These are phyloP conservation scores for Sugiyamaella marilandica DNA, from an alignment of 805 yeast species.

Conservation along the genomic window DNA sequence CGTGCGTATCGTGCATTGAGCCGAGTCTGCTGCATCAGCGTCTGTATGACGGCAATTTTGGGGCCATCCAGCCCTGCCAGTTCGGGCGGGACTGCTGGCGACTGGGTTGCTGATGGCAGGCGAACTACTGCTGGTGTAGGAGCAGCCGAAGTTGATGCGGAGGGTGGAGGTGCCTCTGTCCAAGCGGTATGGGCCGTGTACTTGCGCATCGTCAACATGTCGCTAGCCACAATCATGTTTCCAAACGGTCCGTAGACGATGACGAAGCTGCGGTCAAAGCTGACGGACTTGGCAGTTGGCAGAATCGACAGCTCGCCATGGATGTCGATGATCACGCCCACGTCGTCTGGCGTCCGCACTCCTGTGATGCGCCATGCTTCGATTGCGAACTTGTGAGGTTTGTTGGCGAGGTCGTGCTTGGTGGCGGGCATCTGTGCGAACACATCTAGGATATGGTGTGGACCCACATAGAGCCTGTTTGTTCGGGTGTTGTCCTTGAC, in stretches of 20 bases:
- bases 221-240: conserved; percentile 79
- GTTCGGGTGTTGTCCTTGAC: conserved; percentile 45
- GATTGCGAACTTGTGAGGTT: conserved; percentile 65
- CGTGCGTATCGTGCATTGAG: conserved; percentile 73
- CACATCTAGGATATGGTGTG: conserved; percentile 52
- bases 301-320: conserved; percentile 83
- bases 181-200: conserved; percentile 55
- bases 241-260: conserved; percentile 66
- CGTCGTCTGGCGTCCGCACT: conserved; percentile 56
- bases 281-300: conserved; percentile 26
- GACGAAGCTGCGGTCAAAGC: conserved; percentile 84
- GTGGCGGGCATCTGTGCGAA: conserved; percentile 74
- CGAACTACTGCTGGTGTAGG: conserved; percentile 16
- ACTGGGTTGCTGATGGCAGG: conserved; percentile 13
- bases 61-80: conserved; percentile 40
- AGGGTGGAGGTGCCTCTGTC: conserved; percentile 26
- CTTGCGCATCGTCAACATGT: conserved; percentile 64
- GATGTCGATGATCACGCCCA: conserved; percentile 69
- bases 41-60: conserved; percentile 62
- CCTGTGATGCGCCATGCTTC: conserved; percentile 54
- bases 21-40: conserved; percentile 65
- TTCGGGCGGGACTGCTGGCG: conserved; percentile 20
- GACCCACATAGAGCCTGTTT: conserved; percentile 63
- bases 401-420: conserved; percentile 59
- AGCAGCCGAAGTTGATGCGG: conserved; percentile 6